Base-by-base conservation (phyloP, 2,329 filamentous ascomycete genomes). In the Trichoderma breve region DNA sequence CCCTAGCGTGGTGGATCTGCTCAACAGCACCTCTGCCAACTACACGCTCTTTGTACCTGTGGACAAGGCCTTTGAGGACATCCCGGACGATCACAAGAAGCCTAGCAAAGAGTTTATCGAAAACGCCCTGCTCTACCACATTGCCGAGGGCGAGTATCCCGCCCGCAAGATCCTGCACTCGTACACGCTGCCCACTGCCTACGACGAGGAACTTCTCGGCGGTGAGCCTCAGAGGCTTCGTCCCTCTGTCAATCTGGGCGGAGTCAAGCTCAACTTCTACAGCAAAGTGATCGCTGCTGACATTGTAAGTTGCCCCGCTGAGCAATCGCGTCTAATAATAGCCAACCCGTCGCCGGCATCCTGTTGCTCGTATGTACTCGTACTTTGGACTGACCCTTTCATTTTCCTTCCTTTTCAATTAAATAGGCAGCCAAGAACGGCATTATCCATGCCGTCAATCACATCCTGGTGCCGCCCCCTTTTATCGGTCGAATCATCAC, bases 21-120 rank as follows among this genome's bases (percentile, higher is more conserved):
- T 98, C 32, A 96, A 97, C 82, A 88, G 88, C 77, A 95, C 93
- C 2, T 82, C 87, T 43, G 84, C 88, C 26, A 95, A 95, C 80
- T 89, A 91, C 78, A 97, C 95, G 1, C 82, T 96, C 65, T 97
- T 97, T 77, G 92, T 93, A 2, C 95, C 95, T 0, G 90, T 88
- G 1, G 89, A 97, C 79, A 83, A 86, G 64, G 94, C 94, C 0
- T 95, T 98, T 76, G 88, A 91, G 73, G 83, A 87, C 75, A 81
- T 90, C 28, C 87, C 86, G 2, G 77, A 85, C 24, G 78, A 85
- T 80, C 77, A 83, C 70, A 79, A 85, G 74, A 90, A 93, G 82
- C 91, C 90, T 5, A 86, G 87, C 71, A 91, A 93, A 80, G 90
- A 95, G 76, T 82, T 90, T 60, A 80, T 97, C 73, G 89, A 93